These are phyloP conservation scores for Drosera capensis DNA, from an alignment of 148 eudicot genomes.

Conservation along the genomic window DNA sequence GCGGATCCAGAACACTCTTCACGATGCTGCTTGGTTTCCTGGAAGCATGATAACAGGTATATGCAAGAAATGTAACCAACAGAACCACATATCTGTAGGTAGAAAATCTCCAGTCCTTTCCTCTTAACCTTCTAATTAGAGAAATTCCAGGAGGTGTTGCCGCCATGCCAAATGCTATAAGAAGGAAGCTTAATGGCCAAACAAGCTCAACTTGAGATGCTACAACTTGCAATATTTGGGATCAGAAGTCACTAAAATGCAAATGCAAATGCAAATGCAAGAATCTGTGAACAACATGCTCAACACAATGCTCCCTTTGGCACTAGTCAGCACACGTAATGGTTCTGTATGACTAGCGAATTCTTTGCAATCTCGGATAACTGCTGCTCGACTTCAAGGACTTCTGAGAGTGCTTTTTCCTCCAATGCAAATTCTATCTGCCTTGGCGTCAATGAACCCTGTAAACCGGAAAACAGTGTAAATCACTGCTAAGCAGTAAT, in stretches of 20 bases:
- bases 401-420: too few relatives aligned
- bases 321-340: too few relatives aligned
- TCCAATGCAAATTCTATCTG: too few relatives aligned
- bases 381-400: too few relatives aligned
- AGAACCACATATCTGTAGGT: conserved; percentile 62
- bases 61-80: conserved; percentile 75
- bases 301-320: too few relatives aligned
- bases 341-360: too few relatives aligned
- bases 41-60: conserved; percentile 83
- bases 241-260: neutral
- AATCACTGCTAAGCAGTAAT: too few relatives aligned
- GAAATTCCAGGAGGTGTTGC: conserved; percentile 59
- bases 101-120: conserved; percentile 58
- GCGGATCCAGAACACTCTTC: conserved; percentile 78
- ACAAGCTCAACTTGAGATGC: conserved; percentile 2
- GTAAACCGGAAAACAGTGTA: too few relatives aligned
- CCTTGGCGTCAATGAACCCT: too few relatives aligned
- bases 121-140: conserved; percentile 42
- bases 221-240: neutral
- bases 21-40: conserved; percentile 94
- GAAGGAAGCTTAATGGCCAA: conserved; percentile 22
- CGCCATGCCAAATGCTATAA: conserved; percentile 14
- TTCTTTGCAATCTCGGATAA: too few relatives aligned
- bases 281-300: too few relatives aligned
- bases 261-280: too few relatives aligned